Conservation (phyloP, 1,284 basidiomycete species). For the Athelia psychrophila region DNA sequence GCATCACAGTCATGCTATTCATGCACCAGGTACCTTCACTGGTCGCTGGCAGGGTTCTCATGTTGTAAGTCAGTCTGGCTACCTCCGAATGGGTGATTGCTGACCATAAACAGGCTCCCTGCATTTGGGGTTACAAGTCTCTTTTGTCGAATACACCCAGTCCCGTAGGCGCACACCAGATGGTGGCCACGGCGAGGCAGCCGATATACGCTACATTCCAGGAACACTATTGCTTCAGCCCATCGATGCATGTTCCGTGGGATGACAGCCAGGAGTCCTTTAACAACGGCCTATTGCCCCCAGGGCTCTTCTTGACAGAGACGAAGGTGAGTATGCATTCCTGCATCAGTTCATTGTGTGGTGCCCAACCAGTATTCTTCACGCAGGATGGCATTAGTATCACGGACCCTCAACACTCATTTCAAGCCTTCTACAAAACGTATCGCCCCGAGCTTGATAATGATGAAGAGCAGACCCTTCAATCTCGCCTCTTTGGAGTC, state of each 20-base stretch:
- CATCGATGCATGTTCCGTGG: conserved; percentile 23
- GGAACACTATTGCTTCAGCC: conserved; percentile 39
- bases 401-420: conserved; percentile 30
- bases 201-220: conserved; percentile 44
- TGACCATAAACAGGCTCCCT: conserved; percentile 24
- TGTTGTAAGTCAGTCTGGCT: background rate
- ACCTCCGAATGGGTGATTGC: background rate
- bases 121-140: conserved; percentile 25
- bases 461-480: background rate
- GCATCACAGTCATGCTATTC: conserved; percentile 15
- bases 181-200: background rate
- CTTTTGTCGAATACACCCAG: background rate
- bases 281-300: conserved; percentile 45
- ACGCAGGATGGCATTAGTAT: conserved; percentile 41
- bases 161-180: background rate
- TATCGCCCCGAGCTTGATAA: conserved; percentile 15
- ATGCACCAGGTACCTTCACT: conserved; percentile 38
- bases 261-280: conserved; percentile 20
- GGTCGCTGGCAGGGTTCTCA: conserved; percentile 45
- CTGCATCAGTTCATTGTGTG: conserved; percentile 1
- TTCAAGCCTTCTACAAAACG: conserved; percentile 33
- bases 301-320: conserved; percentile 29
- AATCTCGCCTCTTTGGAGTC: conserved; percentile 2
- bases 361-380: background rate
- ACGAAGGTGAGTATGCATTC: conserved; percentile 27